Base-by-base conservation (phyloP, 129 eudicot genomes). In the Deinandra increscens region DNA sequence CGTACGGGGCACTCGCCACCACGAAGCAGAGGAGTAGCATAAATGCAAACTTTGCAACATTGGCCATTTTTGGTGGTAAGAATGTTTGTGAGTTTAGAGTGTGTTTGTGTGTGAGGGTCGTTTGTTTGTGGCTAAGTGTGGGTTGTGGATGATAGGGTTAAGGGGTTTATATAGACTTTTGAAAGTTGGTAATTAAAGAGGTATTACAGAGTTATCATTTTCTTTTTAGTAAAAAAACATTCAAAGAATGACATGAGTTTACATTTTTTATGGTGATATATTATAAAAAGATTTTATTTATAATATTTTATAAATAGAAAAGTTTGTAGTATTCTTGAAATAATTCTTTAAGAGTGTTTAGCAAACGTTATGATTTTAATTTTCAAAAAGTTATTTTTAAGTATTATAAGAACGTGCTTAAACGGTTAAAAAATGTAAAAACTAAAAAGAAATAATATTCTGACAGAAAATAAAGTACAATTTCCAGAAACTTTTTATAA, bases 1-100 rank as follows among this genome's bases (percentile, higher is more conserved):
- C 34, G 54, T 64, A 44, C 29, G 76, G 82, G 41, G 66, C 71
- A 39, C 50, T 75, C 12, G 42, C 48, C 55, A 71, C 81, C 71
- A 66, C 64, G 22, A 54, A 60, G 73, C 76, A 70, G 0, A 80
- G 4, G 42, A 82, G 59, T 72, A 46, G 69, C 19, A 54, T 64
- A 39, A 71, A 53, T 0, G 48, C 64, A 13, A 70, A 59, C 58
- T 80, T 80, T 12, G 41, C 61, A 54, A 37, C 69, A 9, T 37
- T 13, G 63, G 73, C 59, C 73, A 64, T 74, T 29, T 26, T 7
- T 74, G 13, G 2, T 10, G 4, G 50, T 46, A 0, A 42, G 56
- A 6, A 22, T 74, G 45, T 29, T 2, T 39, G 41, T 20, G 22
- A n/a, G 9, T 39, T 19, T 3, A 22, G 6, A 37, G 75, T 2